These are phyloP conservation scores for Cytospora piceae DNA, from an alignment of 2,329 filamentous ascomycete genomes.

Conservation along the genomic window DNA sequence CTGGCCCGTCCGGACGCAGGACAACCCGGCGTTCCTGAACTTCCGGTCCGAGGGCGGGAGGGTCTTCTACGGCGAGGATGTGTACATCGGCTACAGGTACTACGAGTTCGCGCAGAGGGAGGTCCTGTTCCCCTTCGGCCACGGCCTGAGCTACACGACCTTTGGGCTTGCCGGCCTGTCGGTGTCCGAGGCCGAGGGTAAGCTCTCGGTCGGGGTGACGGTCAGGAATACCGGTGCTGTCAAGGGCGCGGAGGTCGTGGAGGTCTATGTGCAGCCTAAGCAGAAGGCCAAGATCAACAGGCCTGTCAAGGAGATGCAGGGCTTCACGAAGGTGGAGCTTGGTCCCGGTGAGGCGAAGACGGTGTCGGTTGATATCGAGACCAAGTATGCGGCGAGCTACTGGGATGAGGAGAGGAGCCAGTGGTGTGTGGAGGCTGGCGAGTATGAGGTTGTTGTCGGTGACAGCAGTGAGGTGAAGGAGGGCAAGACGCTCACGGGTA, in stretches of 20 bases:
- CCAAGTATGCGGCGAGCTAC: slow-evolving; percentile 70
- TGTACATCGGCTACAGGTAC: slow-evolving; percentile 74
- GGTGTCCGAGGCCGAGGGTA: slow-evolving; percentile 51
- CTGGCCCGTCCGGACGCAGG: slow-evolving; percentile 64
- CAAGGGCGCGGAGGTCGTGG: slow-evolving; percentile 58
- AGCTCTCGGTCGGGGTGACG: slow-evolving; percentile 52
- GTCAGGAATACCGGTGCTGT: slow-evolving; percentile 65
- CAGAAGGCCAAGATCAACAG: slow-evolving; percentile 56
- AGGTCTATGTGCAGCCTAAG: slow-evolving; percentile 61
- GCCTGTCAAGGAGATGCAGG: slow-evolving; percentile 66
- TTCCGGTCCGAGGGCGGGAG: slow-evolving; percentile 66
- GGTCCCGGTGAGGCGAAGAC: slow-evolving; percentile 61
- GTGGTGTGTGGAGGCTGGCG: slow-evolving; percentile 69
- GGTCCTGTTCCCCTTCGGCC: slow-evolving; percentile 38
- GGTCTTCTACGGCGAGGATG: slow-evolving; percentile 71
- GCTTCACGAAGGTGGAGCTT: slow-evolving; percentile 66
- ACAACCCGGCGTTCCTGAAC: slow-evolving; percentile 72
- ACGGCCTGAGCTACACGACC: slow-evolving; percentile 37
- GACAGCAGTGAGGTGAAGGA: slow-evolving; percentile 57
- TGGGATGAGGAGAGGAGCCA: slow-evolving; percentile 69
- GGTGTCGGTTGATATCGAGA: slow-evolving; percentile 59
- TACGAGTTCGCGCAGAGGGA: slow-evolving; percentile 59
- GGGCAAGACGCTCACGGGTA: slow-evolving; percentile 51
- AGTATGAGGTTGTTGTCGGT: slow-evolving; percentile 65
- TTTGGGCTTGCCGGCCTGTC: slow-evolving; percentile 51